These are phyloP conservation scores for Kluyveromyces siamensis DNA, from an alignment of 805 yeast genomes.

Conservation along the genomic window DNA sequence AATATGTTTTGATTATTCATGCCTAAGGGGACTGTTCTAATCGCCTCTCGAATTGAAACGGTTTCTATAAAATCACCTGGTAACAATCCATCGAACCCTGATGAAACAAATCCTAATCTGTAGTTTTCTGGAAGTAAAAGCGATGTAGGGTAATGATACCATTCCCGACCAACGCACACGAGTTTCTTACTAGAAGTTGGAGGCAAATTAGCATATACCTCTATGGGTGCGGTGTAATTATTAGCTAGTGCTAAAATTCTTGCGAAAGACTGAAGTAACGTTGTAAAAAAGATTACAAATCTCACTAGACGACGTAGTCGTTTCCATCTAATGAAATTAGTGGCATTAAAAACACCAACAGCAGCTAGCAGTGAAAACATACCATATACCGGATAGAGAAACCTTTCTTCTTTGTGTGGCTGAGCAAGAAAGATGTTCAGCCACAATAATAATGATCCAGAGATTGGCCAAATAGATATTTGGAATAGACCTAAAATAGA, in stretches of 20 bases:
- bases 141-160: slow-evolving; percentile 89
- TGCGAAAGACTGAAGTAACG: slow-evolving; percentile 30
- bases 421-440: slow-evolving; percentile 53
- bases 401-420: slow-evolving; percentile 92
- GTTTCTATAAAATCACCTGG: slow-evolving; percentile 77
- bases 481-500: slow-evolving; percentile 23
- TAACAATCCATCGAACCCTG: slow-evolving; percentile 78
- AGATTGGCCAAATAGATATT: slow-evolving; percentile 21
- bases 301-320: slow-evolving; percentile 7
- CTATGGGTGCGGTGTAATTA: slow-evolving; percentile 69
- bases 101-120: slow-evolving; percentile 57
- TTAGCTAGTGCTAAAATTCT: slow-evolving; percentile 51
- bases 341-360: slow-evolving; percentile 29
- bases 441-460: slow-evolving; percentile 60
- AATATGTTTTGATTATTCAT: slow-evolving; percentile 72
- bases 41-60: slow-evolving; percentile 22
- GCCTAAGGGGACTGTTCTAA: slow-evolving; percentile 45
- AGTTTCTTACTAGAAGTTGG: slow-evolving; percentile 29
- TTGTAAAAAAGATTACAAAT: slow-evolving; percentile 7
- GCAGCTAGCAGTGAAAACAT: slow-evolving; percentile 58
- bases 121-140: slow-evolving; percentile 62
- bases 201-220: slow-evolving; percentile 40
- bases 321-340: slow-evolving; percentile 6
- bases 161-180: slow-evolving; percentile 89
- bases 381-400: slow-evolving; percentile 78